Percentiles rank a stretch among this genome's conserved stretches.
Evolutionary conservation across 306 rosid genomes (phyloP).

Genomic region (Alnus rubra): DNA sequence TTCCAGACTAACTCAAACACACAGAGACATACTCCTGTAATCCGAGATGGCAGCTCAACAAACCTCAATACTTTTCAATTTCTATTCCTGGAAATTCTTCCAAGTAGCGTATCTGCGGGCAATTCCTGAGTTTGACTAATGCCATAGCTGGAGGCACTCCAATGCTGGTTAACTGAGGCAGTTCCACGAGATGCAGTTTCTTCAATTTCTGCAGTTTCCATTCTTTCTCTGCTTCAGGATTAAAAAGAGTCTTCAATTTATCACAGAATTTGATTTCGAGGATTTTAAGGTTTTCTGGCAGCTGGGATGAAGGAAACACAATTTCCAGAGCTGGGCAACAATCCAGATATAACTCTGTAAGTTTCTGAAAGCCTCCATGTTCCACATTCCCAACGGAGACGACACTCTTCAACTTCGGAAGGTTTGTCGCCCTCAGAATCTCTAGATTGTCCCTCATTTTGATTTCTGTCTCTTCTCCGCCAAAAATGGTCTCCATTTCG

Average conservation of each 20-base stretch:
- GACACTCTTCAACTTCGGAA: conserved; percentile 28
- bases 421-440: conserved; percentile 36
- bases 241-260: conserved; percentile 21
- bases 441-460: conserved; percentile 7
- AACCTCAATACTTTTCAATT: neutral
- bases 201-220: neutral
- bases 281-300: conserved; percentile 27
- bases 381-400: neutral
- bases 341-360: conserved; percentile 30
- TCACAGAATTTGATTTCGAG: conserved; percentile 43
- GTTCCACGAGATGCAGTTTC: conserved; percentile 28
- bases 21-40: too few relatives aligned
- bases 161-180: conserved; percentile 29
- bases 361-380: conserved; percentile 17
- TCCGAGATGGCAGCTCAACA: neutral
- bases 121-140: neutral
- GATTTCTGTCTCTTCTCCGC: neutral
- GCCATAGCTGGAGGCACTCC: neutral
- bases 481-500: conserved; percentile 17
- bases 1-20: too few relatives aligned
- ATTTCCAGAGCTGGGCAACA: conserved; percentile 30
- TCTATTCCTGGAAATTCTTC: fast-evolving
- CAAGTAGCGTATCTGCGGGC: neutral
- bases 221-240: neutral
- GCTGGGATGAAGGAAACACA: conserved; percentile 25